Conservation (phyloP, 805 yeast species). For the Zygoascus bituminiphila region DNA sequence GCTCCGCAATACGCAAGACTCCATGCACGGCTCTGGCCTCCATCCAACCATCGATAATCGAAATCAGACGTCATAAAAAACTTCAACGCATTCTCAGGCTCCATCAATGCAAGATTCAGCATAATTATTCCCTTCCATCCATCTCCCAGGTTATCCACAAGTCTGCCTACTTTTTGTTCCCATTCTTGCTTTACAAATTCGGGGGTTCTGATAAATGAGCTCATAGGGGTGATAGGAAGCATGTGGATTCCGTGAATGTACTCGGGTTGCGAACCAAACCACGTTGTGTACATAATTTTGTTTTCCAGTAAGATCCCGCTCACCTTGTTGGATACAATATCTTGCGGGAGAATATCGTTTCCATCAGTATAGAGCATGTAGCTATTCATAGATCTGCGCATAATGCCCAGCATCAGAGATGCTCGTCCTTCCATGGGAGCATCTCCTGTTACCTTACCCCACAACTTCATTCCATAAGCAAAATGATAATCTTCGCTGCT, state of each 20-base stretch:
- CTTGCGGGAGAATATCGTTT: slow-evolving; percentile 44
- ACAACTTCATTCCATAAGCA: slow-evolving; percentile 58
- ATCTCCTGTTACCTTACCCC: slow-evolving; percentile 57
- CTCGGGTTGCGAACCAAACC: slow-evolving; percentile 52
- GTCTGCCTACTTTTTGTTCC: slow-evolving; percentile 38
- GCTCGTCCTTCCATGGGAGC: slow-evolving; percentile 44
- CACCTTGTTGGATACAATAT: slow-evolving; percentile 50
- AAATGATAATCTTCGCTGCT: slow-evolving; percentile 65
- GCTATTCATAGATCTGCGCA: slow-evolving; percentile 44
- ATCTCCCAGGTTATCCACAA: slow-evolving; percentile 37
- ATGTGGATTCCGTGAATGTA: slow-evolving; percentile 74
- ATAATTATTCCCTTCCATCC: slow-evolving; percentile 65
- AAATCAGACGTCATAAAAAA: slow-evolving; percentile 52
- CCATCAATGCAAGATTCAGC: slow-evolving; percentile 61
- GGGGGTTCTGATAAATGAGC: slow-evolving; percentile 47
- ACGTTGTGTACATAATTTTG: slow-evolving; percentile 65
- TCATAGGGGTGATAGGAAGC: slow-evolving; percentile 61
- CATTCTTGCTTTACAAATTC: slow-evolving; percentile 49
- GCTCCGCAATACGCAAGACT: slow-evolving; percentile 52
- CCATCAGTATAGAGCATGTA: slow-evolving; percentile 45
- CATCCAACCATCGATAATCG: slow-evolving; percentile 49
- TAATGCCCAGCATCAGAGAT: slow-evolving; percentile 49
- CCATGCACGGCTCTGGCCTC: slow-evolving; percentile 81
- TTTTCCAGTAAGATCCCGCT: slow-evolving; percentile 66
- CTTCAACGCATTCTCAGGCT: slow-evolving; percentile 51